These are phyloP conservation scores for Clitocybe nebularis DNA, from an alignment of 1,284 basidiomycete species.

Conservation along the genomic window DNA sequence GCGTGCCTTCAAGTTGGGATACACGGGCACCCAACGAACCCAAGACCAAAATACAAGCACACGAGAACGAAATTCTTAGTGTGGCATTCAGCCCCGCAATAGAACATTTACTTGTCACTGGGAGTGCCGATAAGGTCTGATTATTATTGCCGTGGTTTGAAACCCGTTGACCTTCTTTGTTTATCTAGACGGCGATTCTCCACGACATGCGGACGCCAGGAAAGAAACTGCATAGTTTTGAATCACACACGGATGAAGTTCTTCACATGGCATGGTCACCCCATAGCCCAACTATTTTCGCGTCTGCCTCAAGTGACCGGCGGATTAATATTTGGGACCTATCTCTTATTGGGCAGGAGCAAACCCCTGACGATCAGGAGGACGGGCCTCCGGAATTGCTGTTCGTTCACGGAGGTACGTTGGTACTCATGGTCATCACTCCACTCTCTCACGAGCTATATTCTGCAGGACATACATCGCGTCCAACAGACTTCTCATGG, in stretches of 20 bases:
- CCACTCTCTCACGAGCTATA: not conserved
- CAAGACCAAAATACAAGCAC: constrained; percentile 76
- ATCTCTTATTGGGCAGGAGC: constrained; percentile 89
- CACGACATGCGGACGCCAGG: constrained; percentile 86
- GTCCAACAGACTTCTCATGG: constrained; percentile 84
- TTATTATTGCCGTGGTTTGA: constrained; percentile 5
- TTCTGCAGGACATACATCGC: constrained; percentile 66
- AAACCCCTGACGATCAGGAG: constrained; percentile 96
- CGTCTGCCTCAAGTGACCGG: constrained; percentile 89
- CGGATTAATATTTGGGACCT: constrained; percentile 97
- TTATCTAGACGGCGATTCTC: constrained; percentile 73
- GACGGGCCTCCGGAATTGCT: constrained; percentile 94
- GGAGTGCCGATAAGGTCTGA: constrained; percentile 86
- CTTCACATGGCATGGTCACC: constrained; percentile 95
- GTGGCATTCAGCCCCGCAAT: constrained; percentile 87
- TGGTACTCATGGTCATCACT: not conserved
- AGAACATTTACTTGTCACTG: constrained; percentile 87
- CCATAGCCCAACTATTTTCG: constrained; percentile 86
- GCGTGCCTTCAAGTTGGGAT: constrained; percentile 75
- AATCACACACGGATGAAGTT: constrained; percentile 93
- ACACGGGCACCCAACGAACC: constrained; percentile 74
- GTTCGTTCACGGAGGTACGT: constrained; percentile 85
- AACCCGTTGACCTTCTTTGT: constrained; percentile 1
- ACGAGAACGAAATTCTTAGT: constrained; percentile 87
- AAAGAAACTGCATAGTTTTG: constrained; percentile 88